A percentile compares a stretch with the other conserved stretches of the same genome.
Conservation (phyloP, 2,329 filamentous ascomycete genomes). For the Escovopsis weberi region DNA sequence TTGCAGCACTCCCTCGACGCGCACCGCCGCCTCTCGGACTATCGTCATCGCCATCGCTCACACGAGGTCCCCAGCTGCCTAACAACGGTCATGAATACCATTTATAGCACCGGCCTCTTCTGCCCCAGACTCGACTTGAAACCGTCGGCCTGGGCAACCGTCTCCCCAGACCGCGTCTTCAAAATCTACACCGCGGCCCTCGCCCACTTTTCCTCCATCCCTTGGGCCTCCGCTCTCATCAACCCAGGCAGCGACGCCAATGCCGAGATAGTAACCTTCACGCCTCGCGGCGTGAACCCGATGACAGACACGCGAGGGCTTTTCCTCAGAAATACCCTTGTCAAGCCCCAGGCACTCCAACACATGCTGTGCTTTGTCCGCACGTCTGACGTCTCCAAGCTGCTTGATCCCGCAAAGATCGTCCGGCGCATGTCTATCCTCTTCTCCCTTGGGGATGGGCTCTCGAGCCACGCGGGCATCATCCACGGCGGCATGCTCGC, state of each 20-base stretch:
- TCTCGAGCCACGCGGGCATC: slow-evolving; percentile 19
- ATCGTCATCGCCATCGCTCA: neutral
- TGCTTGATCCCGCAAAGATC: slow-evolving; percentile 11
- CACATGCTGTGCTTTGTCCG: slow-evolving; percentile 23
- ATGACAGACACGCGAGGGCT: slow-evolving; percentile 16
- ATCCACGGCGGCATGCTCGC: slow-evolving; percentile 23
- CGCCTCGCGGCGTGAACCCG: slow-evolving; percentile 20
- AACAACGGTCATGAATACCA: neutral
- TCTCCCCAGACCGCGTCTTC: slow-evolving; percentile 7
- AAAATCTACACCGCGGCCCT: slow-evolving; percentile 14
- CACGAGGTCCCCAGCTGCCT: neutral
- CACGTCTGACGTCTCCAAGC: slow-evolving; percentile 12
- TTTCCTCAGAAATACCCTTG: slow-evolving; percentile 20
- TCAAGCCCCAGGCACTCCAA: slow-evolving; percentile 12
- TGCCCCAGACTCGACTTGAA: slow-evolving; percentile 16
- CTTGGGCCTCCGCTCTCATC: slow-evolving; percentile 17
- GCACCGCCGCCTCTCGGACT: too few relatives aligned
- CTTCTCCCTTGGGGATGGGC: slow-evolving; percentile 18
- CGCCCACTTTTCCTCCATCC: slow-evolving; percentile 19
- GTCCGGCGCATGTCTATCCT: slow-evolving; percentile 17
- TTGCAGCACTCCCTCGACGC: too few relatives aligned
- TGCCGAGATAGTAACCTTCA: slow-evolving; percentile 15
- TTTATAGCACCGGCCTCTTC: slow-evolving; percentile 13
- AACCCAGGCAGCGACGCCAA: too few relatives aligned
- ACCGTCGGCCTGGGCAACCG: slow-evolving; percentile 9